Percentiles rank a stretch among this genome's conserved stretches.
phyloP scores from a whole-genome alignment of 2,329 filamentous ascomycete genomes.

The Colletotrichum cuscutae region DNA sequence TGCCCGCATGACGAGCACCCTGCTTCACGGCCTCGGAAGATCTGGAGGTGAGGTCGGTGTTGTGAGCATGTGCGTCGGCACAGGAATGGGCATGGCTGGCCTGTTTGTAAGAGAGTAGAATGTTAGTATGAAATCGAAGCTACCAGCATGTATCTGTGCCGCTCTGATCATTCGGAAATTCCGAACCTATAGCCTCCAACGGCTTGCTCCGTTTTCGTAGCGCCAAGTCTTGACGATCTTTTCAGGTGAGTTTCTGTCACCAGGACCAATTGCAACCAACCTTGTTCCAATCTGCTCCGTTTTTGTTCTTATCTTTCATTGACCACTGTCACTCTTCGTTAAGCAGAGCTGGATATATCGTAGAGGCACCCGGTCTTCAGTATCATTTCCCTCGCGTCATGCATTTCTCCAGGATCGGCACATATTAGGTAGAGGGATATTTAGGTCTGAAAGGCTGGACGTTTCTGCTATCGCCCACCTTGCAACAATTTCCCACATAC shows the following conservation, averaged over 20 bases:
- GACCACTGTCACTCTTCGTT: too few relatives aligned
- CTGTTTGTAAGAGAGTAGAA: conserved; percentile 72
- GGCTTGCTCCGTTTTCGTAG: background rate
- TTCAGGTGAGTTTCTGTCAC: too few relatives aligned
- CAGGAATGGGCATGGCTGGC: conserved; percentile 81
- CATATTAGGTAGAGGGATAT: background rate
- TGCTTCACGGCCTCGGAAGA: conserved; percentile 74
- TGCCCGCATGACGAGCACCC: conserved; percentile 80
- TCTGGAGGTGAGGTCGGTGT: conserved; percentile 79
- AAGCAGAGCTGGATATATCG: too few relatives aligned
- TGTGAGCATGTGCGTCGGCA: conserved; percentile 90
- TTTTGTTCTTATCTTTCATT: too few relatives aligned
- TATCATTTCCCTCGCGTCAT: background rate
- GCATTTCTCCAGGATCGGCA: too few relatives aligned
- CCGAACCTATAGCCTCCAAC: too few relatives aligned
- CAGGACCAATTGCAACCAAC: too few relatives aligned
- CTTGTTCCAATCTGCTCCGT: too few relatives aligned
- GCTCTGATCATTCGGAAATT: background rate
- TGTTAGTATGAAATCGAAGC: background rate
- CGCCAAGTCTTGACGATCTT: background rate
- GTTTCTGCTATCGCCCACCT: too few relatives aligned
- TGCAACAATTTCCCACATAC: too few relatives aligned
- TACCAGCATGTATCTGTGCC: background rate
- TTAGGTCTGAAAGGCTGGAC: too few relatives aligned
- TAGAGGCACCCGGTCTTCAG: background rate